Base-by-base conservation (phyloP, 345 rosid genomes). In the Passiflora organensis region DNA sequence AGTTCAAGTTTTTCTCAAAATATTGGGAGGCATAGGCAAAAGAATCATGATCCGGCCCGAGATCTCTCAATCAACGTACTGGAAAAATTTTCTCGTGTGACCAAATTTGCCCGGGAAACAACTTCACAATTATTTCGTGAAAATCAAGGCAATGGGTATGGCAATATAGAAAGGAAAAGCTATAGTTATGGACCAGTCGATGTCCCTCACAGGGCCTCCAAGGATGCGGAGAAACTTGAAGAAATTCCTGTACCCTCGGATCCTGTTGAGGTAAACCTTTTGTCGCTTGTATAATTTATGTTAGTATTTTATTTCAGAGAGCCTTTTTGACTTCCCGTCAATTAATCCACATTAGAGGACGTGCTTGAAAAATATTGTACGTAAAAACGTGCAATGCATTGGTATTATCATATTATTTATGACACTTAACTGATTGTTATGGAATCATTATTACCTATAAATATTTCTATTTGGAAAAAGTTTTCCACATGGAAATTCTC, bases 81-180 rank as follows among this genome's bases (percentile, higher is more conserved):
- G 69, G 99, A 86, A 75, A 93, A 86, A 68, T 93, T 89, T 63
- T 93, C 99, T 62, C 86, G 80, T 48, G 97, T 93, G 58, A 86
- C 99, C 20, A 89, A 82, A 75, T 89, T 89, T 82, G 96, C 95
- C 22, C 76, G 97, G 41, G 97, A 93, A 20, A 86, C 96, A 52
- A 89, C 97, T 62, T 78, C 95, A 21, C 99, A 86, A 62, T 69
- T 89, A 24, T 87, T 93, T 64, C 77, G 85, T 11, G 97, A 85
- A 63, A 71, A 66, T 62, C 75, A 71, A 17, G 74, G 62, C 55
- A 82, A 82, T 72, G 89, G 85, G 22, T 79, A 77, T 67, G 80
- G 78, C 74, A 62, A 76, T 34, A 42, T 63, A 25, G 96, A 83
- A 58, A 87, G 77, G 80, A 85, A 68, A 80, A 67, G 50, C 52